Evolutionary conservation across 2,329 filamentous ascomycete species (phyloP).

Genomic region (Phyllosticta citrichinensis): DNA sequence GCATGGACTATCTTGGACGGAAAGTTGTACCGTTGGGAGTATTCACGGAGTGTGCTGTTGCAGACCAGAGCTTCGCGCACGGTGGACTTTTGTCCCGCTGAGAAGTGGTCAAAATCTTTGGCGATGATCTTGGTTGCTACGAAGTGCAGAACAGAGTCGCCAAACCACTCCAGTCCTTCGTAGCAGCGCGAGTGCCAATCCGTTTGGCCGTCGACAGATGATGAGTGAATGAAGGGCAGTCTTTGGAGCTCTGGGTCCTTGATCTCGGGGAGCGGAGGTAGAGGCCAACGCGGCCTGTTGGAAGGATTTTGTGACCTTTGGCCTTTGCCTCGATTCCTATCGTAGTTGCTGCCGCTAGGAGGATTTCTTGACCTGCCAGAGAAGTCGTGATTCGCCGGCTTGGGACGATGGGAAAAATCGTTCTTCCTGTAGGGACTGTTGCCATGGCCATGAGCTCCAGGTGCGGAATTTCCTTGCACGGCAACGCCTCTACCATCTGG

Average conservation of each 20-base stretch:
- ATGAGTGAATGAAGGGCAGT: conserved; percentile 56
- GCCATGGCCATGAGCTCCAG: neutral
- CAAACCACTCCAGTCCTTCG: conserved; percentile 79
- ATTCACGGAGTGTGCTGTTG: conserved; percentile 71
- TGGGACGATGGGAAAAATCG: neutral
- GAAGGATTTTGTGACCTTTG: neutral
- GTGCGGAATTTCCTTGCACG: neutral
- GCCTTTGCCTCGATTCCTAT: neutral
- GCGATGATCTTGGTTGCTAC: conserved; percentile 68
- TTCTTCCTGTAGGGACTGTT: neutral
- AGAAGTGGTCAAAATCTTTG: conserved; percentile 46
- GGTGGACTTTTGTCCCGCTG: conserved; percentile 58
- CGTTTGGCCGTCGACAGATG: conserved; percentile 13
- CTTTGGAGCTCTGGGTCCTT: conserved; percentile 48
- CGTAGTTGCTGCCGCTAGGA: neutral
- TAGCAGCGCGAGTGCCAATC: conserved; percentile 40
- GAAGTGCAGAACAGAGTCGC: conserved; percentile 75
- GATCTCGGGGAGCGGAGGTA: conserved; percentile 54
- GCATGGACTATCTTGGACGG: conserved; percentile 45
- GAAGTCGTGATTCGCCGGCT: neutral
- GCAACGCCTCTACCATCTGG: neutral
- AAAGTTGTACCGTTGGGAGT: conserved; percentile 61
- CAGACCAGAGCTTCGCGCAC: conserved; percentile 64
- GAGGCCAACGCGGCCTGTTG: conserved; percentile 10
- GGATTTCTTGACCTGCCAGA: neutral